Conservation (phyloP, 306 rosid species). For the Sindora glabra region DNA sequence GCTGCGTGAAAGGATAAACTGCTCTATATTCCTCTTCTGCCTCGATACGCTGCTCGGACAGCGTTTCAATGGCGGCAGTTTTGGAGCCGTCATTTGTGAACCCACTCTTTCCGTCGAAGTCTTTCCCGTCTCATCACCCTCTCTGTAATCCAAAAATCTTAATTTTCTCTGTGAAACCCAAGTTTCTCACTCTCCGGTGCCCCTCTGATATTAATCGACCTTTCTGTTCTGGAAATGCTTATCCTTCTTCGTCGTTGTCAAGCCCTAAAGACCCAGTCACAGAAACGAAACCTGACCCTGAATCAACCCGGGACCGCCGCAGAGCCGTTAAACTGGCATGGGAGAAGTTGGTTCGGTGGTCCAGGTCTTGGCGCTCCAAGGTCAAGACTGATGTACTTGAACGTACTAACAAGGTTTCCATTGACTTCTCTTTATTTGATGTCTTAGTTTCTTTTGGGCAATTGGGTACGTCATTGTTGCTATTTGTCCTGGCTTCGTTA, state of each 20-base stretch:
- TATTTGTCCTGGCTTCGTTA: not conserved
- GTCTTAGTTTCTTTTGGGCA: not conserved
- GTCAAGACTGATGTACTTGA: constrained; percentile 71
- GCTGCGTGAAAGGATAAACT: too few species aligned
- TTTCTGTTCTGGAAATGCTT: constrained; percentile 1
- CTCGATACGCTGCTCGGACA: not conserved
- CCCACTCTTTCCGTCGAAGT: constrained; percentile 14
- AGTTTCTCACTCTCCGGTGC: constrained; percentile 14
- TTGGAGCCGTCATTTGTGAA: constrained; percentile 24
- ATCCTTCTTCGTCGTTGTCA: constrained; percentile 13
- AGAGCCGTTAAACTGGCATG: constrained; percentile 67
- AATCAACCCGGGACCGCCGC: constrained; percentile 53
- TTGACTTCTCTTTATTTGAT: not conserved
- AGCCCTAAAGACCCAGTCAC: constrained; percentile 14
- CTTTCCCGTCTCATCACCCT: not conserved
- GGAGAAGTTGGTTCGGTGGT: constrained; percentile 95
- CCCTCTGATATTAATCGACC: not conserved
- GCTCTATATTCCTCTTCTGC: too few species aligned
- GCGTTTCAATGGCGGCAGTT: constrained; percentile 35
- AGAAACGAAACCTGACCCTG: constrained; percentile 9
- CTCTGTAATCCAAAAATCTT: constrained; percentile 7
- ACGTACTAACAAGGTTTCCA: constrained; percentile 70
- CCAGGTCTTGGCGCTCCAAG: constrained; percentile 76
- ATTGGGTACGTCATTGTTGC: not conserved
- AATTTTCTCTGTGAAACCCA: constrained; percentile 21